These are phyloP conservation scores for Chondrostereum purpureum DNA, from an alignment of 1,284 basidiomycete genomes.

Conservation along the genomic window DNA sequence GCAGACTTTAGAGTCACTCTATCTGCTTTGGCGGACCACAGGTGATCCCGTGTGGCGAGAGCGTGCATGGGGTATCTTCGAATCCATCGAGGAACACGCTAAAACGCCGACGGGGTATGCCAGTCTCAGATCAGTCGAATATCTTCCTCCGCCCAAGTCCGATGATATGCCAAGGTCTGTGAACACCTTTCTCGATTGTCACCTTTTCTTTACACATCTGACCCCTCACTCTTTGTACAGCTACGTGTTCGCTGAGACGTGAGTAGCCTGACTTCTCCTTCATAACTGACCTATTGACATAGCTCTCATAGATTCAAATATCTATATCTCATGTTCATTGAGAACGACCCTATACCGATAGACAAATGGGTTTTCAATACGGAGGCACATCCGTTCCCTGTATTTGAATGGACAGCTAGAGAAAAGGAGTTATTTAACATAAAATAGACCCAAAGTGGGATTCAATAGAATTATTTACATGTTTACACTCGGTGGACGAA, in stretches of 20 bases:
- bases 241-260: slow-evolving; percentile 71
- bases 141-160: slow-evolving; percentile 23
- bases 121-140: slow-evolving; percentile 44
- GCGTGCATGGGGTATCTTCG: slow-evolving; percentile 71
- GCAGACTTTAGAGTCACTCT: slow-evolving; percentile 65
- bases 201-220: slow-evolving; percentile 1
- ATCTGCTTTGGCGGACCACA: slow-evolving; percentile 65
- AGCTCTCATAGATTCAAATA: slow-evolving; percentile 54
- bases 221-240: slow-evolving; percentile 25
- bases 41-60: slow-evolving; percentile 66
- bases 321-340: slow-evolving; percentile 55
- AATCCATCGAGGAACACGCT: slow-evolving; percentile 57
- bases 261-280: slow-evolving; percentile 14
- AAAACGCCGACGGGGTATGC: slow-evolving; percentile 53
- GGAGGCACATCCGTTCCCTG: slow-evolving; percentile 73
- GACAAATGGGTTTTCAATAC: slow-evolving; percentile 83
- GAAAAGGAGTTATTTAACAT: slow-evolving; percentile 38
- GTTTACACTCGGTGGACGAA: no score
- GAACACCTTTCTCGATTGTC: not conserved
- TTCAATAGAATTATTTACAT: no score
- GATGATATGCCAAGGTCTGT: slow-evolving; percentile 68
- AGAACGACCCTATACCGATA: slow-evolving; percentile 54
- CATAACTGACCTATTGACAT: slow-evolving; percentile 1
- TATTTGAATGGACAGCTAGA: slow-evolving; percentile 57
- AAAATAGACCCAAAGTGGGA: no score